Conservation (phyloP, 1,284 basidiomycete genomes). For the Tylopilus sp. region DNA sequence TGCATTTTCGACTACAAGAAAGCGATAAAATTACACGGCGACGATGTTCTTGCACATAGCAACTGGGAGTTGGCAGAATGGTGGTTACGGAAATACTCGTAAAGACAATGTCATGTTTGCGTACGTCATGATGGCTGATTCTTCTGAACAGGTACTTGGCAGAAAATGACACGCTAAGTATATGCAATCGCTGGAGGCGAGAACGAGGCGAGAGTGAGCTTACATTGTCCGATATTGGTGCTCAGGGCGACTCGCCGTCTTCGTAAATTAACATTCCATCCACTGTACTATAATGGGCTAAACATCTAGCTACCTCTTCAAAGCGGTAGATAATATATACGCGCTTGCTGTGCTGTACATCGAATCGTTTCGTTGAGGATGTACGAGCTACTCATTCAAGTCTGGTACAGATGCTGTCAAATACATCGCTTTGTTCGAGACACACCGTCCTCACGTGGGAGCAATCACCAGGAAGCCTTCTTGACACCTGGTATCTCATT, state of each 20-base stretch:
- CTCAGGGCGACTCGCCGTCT: conserved; percentile 41
- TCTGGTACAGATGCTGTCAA: not conserved
- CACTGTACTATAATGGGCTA: conserved; percentile 17
- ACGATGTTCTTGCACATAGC: conserved; percentile 81
- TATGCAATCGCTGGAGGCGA: conserved; percentile 74
- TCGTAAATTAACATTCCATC: conserved; percentile 18
- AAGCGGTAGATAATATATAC: conserved; percentile 12
- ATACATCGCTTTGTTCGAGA: not conserved
- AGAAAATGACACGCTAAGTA: conserved; percentile 60
- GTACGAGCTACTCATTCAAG: not conserved
- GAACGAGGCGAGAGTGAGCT: conserved; percentile 72
- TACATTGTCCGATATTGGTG: conserved; percentile 52
- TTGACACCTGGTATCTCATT: conserved; percentile 83
- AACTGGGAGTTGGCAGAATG: conserved; percentile 87
- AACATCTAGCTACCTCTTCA: conserved; percentile 2
- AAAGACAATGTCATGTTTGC: not conserved
- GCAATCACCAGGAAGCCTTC: conserved; percentile 82
- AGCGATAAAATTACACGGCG: conserved; percentile 75
- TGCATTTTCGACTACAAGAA: conserved; percentile 70
- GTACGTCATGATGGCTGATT: conserved; percentile 1
- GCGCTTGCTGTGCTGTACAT: not conserved
- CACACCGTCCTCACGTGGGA: not conserved
- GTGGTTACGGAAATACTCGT: conserved; percentile 76
- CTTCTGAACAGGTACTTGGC: conserved; percentile 58
- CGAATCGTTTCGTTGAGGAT: not conserved